Conservation (phyloP, 768 basidiomycete genomes). For the Lentinula raphanica region DNA sequence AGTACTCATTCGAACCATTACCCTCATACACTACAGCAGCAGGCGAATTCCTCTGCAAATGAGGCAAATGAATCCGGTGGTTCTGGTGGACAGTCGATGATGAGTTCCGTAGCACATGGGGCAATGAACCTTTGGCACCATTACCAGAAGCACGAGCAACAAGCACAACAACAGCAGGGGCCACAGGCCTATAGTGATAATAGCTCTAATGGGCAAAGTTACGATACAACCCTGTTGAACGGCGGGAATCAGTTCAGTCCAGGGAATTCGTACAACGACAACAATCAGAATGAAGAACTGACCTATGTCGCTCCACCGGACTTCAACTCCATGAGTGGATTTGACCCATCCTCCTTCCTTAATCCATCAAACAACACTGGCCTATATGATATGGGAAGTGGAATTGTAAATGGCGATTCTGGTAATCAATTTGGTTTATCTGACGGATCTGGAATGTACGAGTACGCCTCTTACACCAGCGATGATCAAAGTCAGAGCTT, state of each 20-base stretch:
- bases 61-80: background rate
- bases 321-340: background rate
- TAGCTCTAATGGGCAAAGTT: background rate
- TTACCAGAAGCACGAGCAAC: constrained; percentile 3
- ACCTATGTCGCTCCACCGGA: background rate
- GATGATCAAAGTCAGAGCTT: background rate
- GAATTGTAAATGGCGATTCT: background rate
- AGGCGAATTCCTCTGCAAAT: too few species aligned
- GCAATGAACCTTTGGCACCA: constrained; percentile 3
- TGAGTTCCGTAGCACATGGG: constrained; percentile 6
- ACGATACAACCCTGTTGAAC: background rate
- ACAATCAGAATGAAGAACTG: background rate
- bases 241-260: background rate
- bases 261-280: background rate
- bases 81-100: background rate
- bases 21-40: too few species aligned
- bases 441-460: background rate
- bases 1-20: background rate
- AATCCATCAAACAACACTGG: background rate
- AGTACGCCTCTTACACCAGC: background rate
- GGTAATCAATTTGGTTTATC: background rate
- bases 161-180: constrained; percentile 6
- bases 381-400: background rate
- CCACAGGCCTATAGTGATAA: background rate
- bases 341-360: background rate